Evolutionary conservation across 371 early-diverging fungal genomes (phyloP), one percentile per base, ranked within the genome.

Genomic region (Apophysomyces sp.): DNA sequence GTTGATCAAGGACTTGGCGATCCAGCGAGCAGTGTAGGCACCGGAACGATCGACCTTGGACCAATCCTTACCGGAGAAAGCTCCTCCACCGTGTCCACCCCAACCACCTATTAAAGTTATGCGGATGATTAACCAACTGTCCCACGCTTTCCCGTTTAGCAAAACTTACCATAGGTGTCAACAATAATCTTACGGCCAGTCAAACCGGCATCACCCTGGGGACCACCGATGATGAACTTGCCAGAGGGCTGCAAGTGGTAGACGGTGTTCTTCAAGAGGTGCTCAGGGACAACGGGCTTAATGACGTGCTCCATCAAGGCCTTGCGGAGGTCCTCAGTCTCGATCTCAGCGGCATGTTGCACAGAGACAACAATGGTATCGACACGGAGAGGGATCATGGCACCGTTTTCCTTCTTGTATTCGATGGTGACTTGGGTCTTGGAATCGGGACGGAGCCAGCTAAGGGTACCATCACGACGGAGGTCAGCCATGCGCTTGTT

Each of bases 141-240:
- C 51, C 41, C 13, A 31, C 52, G 27, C 37, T 40, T 16, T 13
- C 53, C 26, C 41, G 16, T 26, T 51, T 26, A 7, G 26, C 30
- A 53, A 36, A 65, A 59, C 63, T 65, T 65, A 62, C 76, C 80
- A 77, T 91, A 92, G 72, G 94, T 91, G 78, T 94, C 95, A 76
- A 99, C 99, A 74, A 99, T 98, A 76, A 99, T 97, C 92, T 99
- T 99, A 86, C 99, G 96, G 55, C 99, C 99, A 69, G 99, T 99
- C 65, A 99, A 87, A 81, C 99, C 99, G 65, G 98, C 98, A 86
- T 99, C 99, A 85, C 98, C 99, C 84, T 98, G 98, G 64, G 99
- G 99, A 66, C 99, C 99, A 83, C 99, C 99, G 64, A 98, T 97
- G 85, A 99, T 89, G 90, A 99, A 99, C 73, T 91, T 90, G 75